Evolutionary conservation across 306 rosid species (phyloP).

Genomic region (Myrica gale): DNA sequence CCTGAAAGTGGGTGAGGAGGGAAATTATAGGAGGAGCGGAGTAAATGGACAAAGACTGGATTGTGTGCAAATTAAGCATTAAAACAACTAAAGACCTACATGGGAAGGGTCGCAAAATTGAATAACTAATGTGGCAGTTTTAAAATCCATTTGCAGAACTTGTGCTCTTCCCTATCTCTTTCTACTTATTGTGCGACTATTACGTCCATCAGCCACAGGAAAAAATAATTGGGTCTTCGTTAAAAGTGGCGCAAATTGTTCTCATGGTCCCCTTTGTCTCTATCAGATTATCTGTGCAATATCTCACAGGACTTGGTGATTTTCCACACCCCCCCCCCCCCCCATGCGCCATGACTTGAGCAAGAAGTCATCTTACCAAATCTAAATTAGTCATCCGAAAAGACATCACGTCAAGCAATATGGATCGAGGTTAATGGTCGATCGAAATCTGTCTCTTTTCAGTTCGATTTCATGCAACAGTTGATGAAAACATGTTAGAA

Average conservation of each 20-base stretch:
- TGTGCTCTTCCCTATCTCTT: neutral
- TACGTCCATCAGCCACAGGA: neutral
- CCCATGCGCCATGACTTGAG: neutral
- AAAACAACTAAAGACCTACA: neutral
- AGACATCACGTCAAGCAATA: no score
- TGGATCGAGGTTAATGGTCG: no score
- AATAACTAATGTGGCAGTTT: neutral
- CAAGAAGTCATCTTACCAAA: neutral
- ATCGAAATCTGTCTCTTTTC: no score
- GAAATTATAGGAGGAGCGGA: neutral
- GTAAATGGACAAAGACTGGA: slow-evolving; percentile 2
- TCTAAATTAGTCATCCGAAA: neutral
- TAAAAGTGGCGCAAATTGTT: neutral
- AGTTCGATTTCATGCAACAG: no score
- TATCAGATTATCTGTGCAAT: no score
- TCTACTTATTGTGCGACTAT: neutral
- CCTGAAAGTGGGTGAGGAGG: no score
- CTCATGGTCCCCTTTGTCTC: neutral
- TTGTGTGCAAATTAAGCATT: slow-evolving; percentile 18
- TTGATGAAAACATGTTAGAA: no score
- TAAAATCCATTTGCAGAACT: neutral
- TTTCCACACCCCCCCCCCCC: neutral
- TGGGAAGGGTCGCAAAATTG: slow-evolving; percentile 4
- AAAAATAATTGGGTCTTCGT: neutral
- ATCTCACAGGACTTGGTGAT: no score